A percentile compares a stretch with the other conserved stretches of the same genome.
phyloP scores from a whole-genome alignment of 2,329 filamentous ascomycete species.

The Sclerotinia nivalis region DNA sequence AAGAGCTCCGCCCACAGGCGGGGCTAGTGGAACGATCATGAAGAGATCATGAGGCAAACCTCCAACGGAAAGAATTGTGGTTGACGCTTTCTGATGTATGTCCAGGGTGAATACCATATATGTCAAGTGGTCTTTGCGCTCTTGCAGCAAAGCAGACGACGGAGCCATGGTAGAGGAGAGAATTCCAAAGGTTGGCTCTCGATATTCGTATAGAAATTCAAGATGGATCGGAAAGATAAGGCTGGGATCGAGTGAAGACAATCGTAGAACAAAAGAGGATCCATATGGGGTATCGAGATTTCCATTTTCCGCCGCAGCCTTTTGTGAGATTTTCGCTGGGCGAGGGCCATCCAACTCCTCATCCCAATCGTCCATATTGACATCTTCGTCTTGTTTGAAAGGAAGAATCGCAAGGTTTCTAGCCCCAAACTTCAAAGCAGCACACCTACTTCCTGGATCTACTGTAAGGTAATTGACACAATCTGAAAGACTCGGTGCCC shows the following conservation, averaged over 20 bases:
- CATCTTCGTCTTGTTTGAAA: slow-evolving; percentile 86
- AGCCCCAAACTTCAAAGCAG: slow-evolving; percentile 86
- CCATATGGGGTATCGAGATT: slow-evolving; percentile 69
- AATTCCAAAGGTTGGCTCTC: slow-evolving; percentile 95
- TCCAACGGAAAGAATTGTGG: slow-evolving; percentile 82
- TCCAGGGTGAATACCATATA: slow-evolving; percentile 97
- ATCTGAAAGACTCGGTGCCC: slow-evolving; percentile 72
- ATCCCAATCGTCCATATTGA: slow-evolving; percentile 91
- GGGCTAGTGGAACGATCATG: slow-evolving; percentile 76
- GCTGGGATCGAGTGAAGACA: slow-evolving; percentile 83
- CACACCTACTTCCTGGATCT: slow-evolving; percentile 90
- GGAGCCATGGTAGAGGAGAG: slow-evolving; percentile 74
- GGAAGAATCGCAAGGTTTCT: slow-evolving; percentile 91
- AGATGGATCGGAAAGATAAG: slow-evolving; percentile 89
- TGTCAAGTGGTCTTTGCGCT: slow-evolving; percentile 79
- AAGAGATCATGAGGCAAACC: slow-evolving; percentile 86
- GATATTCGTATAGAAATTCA: slow-evolving; percentile 92
- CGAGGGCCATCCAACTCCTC: slow-evolving; percentile 73
- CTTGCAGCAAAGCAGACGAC: slow-evolving; percentile 70
- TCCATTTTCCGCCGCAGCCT: slow-evolving; percentile 35
- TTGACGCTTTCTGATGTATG: slow-evolving; percentile 88
- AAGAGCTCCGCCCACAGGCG: slow-evolving; percentile 84
- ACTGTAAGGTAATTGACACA: slow-evolving; percentile 81
- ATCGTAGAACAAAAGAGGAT: slow-evolving; percentile 87
- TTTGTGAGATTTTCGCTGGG: slow-evolving; percentile 46